A percentile compares a stretch with the other conserved stretches of the same genome.
Evolutionary conservation across 1,284 basidiomycete species (phyloP).

Genomic region (Pseudozyma thailandica): DNA sequence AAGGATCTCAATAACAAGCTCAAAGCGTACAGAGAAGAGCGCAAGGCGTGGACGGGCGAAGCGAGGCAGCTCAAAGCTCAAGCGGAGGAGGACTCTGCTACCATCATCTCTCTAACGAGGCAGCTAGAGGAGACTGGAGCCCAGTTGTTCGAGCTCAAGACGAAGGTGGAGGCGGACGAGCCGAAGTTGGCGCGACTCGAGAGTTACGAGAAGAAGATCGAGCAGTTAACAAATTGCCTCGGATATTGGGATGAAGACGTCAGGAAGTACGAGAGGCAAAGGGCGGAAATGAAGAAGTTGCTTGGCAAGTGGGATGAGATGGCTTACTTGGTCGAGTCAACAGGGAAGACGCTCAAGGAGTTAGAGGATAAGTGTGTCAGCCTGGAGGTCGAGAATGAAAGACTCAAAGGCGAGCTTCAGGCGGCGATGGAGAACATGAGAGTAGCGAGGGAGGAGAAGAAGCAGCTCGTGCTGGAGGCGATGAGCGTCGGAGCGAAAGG

Average conservation of each 20-base stretch:
- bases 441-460: constrained; percentile 23
- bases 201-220: constrained; percentile 54
- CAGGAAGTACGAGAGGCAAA: constrained; percentile 55
- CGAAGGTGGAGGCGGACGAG: constrained; percentile 38
- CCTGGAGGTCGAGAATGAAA: constrained; percentile 36
- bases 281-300: constrained; percentile 59
- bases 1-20: constrained; percentile 63
- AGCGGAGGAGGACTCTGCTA: constrained; percentile 45
- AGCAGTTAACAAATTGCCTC: constrained; percentile 46
- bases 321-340: constrained; percentile 54
- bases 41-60: constrained; percentile 57
- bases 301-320: constrained; percentile 57
- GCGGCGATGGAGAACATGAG: constrained; percentile 1
- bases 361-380: constrained; percentile 10
- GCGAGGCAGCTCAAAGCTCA: constrained; percentile 49
- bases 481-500: background rate
- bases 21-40: constrained; percentile 61
- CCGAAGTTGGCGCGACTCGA: constrained; percentile 51
- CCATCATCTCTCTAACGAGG: constrained; percentile 26
- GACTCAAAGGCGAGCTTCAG: constrained; percentile 27
- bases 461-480: constrained; percentile 2
- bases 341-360: constrained; percentile 36
- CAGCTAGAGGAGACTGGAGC: constrained; percentile 53
- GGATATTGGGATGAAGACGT: constrained; percentile 62
- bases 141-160: constrained; percentile 57